Evolutionary conservation across 345 rosid species (phyloP).

Genomic region (Moringa oleifera): DNA sequence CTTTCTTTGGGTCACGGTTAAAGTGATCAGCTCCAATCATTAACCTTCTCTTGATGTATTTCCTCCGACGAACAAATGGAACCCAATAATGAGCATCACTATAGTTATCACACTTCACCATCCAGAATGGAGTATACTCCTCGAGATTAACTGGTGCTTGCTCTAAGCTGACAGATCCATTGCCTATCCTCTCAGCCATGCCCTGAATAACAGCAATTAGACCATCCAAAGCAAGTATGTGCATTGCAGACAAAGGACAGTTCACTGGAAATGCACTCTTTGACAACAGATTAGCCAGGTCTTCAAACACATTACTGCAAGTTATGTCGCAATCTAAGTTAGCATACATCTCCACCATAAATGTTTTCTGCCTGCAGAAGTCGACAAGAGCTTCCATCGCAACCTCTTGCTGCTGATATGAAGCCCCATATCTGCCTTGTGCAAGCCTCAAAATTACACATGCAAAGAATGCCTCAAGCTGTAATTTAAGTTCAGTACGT

Average conservation of each 20-base stretch:
- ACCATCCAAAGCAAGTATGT: slow-evolving; percentile 95
- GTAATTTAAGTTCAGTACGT: slow-evolving; percentile 79
- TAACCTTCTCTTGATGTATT: slow-evolving; percentile 90
- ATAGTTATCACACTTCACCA: slow-evolving; percentile 85
- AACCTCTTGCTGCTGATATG: slow-evolving; percentile 98
- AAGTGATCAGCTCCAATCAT: slow-evolving; percentile 99
- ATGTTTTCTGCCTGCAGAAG: slow-evolving; percentile 93
- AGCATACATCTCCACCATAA: slow-evolving; percentile 99
- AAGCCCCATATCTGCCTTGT: slow-evolving; percentile 89
- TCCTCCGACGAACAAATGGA: slow-evolving; percentile 82
- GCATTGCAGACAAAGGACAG: slow-evolving; percentile 95
- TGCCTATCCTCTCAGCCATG: slow-evolving; percentile 97
- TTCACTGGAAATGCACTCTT: slow-evolving; percentile 98
- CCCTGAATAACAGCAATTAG: slow-evolving; percentile 94
- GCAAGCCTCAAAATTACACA: slow-evolving; percentile 97
- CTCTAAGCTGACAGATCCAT: slow-evolving; percentile 60
- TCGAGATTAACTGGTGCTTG: slow-evolving; percentile 66
- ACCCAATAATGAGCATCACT: slow-evolving; percentile 87
- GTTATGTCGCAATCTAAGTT: slow-evolving; percentile 98
- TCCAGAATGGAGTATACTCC: slow-evolving; percentile 97
- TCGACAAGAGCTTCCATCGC: slow-evolving; percentile 99
- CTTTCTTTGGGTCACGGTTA: slow-evolving; percentile 98
- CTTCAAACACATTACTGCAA: slow-evolving; percentile 96
- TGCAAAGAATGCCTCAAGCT: slow-evolving; percentile 98
- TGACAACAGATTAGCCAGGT: slow-evolving; percentile 85